Percentiles rank a stretch among this genome's conserved stretches.
Evolutionary conservation across 306 rosid species (phyloP).

Genomic region (Alnus rubra): DNA sequence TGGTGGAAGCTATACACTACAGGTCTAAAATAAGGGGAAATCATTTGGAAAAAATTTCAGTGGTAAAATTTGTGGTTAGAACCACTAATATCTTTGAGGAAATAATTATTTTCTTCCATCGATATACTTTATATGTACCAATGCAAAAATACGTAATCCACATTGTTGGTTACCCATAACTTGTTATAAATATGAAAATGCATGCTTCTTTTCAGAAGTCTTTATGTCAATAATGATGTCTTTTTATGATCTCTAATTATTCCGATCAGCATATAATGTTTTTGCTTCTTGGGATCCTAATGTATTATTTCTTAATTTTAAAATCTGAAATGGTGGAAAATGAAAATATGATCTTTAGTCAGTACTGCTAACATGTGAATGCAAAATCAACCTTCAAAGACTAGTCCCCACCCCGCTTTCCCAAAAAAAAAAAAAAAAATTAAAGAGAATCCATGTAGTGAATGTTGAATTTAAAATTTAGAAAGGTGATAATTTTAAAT

Average conservation of each 20-base stretch:
- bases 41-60: background rate
- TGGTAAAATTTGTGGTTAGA: background rate
- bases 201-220: background rate
- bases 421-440: background rate
- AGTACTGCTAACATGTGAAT: background rate
- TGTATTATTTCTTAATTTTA: background rate
- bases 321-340: background rate
- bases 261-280: background rate
- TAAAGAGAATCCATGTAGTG: background rate
- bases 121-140: background rate
- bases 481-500: background rate
- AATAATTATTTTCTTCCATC: background rate
- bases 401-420: background rate
- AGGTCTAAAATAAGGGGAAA: background rate
- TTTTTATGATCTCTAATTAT: background rate
- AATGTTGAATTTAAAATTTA: background rate
- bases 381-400: background rate
- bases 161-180: background rate
- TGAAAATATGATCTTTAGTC: background rate
- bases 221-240: background rate
- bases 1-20: background rate
- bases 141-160: background rate
- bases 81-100: too few species aligned
- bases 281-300: background rate
- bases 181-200: background rate